phyloP scores from a whole-genome alignment of 2,329 filamentous ascomycete species.

The Metarhizium rileyi region DNA sequence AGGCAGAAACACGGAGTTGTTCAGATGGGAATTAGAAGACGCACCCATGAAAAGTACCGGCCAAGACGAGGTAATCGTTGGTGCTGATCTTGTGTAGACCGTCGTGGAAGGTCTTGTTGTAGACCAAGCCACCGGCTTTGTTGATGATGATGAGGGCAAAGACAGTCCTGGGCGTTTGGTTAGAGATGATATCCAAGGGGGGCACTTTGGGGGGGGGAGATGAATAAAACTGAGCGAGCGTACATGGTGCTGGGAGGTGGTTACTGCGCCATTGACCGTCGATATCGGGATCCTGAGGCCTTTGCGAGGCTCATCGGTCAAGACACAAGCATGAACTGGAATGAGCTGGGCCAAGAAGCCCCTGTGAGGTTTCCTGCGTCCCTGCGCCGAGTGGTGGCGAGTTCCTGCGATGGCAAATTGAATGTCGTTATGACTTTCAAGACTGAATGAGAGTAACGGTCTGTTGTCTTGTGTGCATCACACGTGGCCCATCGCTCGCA shows the following conservation, averaged over 20 bases:
- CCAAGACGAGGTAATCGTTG: constrained; percentile 94
- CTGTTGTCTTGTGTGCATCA: neutral
- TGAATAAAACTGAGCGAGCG: neutral
- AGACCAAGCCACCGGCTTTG: constrained; percentile 93
- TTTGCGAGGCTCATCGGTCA: constrained; percentile 9
- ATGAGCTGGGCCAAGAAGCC: no score
- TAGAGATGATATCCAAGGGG: neutral
- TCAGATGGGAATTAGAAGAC: constrained; percentile 13
- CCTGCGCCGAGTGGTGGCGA: neutral
- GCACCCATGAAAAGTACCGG: constrained; percentile 93
- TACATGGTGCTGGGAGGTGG: neutral
- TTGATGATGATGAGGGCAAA: constrained; percentile 96
- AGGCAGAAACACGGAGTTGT: neutral
- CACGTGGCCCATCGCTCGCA: neutral
- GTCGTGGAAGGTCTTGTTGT: constrained; percentile 87
- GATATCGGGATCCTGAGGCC: neutral
- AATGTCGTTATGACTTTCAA: neutral
- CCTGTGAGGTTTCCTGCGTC: neutral
- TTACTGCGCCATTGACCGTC: neutral
- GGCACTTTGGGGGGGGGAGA: neutral
- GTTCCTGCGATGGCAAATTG: neutral
- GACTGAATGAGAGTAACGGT: neutral
- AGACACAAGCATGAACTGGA: constrained; percentile 7
- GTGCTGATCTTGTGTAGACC: constrained; percentile 80
- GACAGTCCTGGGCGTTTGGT: constrained; percentile 62